Percentiles rank a stretch among this genome's conserved stretches.
Evolutionary conservation across 306 rosid genomes (phyloP).

Genomic region (Rosa lucieae): DNA sequence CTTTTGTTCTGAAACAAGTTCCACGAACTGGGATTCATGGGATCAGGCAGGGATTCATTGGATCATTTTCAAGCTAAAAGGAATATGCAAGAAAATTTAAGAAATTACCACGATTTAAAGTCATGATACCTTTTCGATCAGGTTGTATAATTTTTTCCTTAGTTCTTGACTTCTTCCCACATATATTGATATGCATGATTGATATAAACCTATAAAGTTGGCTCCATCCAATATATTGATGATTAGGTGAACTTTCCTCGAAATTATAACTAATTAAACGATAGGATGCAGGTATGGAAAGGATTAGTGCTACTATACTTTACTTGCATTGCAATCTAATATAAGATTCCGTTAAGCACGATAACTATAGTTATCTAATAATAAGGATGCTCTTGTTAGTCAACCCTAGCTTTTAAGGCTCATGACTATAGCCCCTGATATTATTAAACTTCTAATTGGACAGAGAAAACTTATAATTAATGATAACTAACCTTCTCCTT

Average conservation of each 20-base stretch:
- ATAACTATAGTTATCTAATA: neutral
- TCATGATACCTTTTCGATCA: neutral
- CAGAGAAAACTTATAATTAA: neutral
- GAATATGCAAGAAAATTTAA: neutral
- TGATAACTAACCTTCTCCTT: neutral
- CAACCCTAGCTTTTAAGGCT: neutral
- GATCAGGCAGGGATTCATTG: neutral
- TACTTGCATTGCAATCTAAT: neutral
- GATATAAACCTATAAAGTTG: neutral
- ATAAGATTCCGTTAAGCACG: neutral
- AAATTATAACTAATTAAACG: neutral
- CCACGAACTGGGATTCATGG: neutral
- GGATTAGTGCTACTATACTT: neutral
- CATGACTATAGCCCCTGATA: neutral
- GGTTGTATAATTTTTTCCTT: neutral
- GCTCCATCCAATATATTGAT: neutral
- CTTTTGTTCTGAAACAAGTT: neutral
- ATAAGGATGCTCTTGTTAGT: neutral
- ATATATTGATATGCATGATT: neutral
- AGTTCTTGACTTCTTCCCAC: neutral
- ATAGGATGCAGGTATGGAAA: neutral
- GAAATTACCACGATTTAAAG: neutral
- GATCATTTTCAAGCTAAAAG: neutral
- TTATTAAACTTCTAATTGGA: neutral
- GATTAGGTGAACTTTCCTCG: neutral